Percentiles rank a stretch among this genome's conserved stretches.
Evolutionary conservation across 257 asterid genomes (phyloP).

Genomic region (Knoxia roxburghii): DNA sequence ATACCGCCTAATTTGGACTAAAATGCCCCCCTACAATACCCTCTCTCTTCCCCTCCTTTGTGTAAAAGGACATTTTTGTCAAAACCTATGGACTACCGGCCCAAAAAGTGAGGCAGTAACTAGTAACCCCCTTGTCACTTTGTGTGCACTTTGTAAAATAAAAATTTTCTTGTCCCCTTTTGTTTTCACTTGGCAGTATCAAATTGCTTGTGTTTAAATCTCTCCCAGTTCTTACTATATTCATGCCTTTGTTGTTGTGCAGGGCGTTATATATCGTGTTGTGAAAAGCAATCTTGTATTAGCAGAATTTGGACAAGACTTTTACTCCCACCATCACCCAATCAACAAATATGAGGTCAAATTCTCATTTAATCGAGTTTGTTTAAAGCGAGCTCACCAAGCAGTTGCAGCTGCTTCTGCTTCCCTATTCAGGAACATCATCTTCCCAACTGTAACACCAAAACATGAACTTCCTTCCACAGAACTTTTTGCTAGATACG

Average conservation of each 20-base stretch:
- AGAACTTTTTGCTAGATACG: neutral
- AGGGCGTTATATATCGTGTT: slow-evolving; percentile 22
- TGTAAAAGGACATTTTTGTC: no score
- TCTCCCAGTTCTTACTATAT: neutral
- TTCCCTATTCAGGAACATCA: slow-evolving; percentile 6
- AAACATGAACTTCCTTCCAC: neutral
- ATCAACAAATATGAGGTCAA: slow-evolving; percentile 17
- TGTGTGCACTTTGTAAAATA: no score
- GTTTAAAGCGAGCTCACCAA: slow-evolving; percentile 25
- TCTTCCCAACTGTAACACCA: slow-evolving; percentile 17
- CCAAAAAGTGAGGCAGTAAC: no score
- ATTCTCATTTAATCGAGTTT: slow-evolving; percentile 25
- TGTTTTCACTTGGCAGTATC: neutral
- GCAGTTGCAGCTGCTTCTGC: slow-evolving; percentile 16
- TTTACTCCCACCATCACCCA: slow-evolving; percentile 11
- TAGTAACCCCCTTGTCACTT: no score
- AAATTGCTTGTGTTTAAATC: neutral
- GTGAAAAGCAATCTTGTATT: slow-evolving; percentile 14
- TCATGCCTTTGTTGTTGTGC: neutral
- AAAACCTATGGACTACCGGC: no score
- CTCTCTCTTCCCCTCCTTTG: no score
- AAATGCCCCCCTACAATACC: no score
- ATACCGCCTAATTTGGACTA: no score
- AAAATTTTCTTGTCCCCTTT: neutral
- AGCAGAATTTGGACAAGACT: slow-evolving; percentile 18